These are phyloP conservation scores for Neofusicoccum sp. DNA, from an alignment of 2,329 filamentous ascomycete species.

Conservation along the genomic window DNA sequence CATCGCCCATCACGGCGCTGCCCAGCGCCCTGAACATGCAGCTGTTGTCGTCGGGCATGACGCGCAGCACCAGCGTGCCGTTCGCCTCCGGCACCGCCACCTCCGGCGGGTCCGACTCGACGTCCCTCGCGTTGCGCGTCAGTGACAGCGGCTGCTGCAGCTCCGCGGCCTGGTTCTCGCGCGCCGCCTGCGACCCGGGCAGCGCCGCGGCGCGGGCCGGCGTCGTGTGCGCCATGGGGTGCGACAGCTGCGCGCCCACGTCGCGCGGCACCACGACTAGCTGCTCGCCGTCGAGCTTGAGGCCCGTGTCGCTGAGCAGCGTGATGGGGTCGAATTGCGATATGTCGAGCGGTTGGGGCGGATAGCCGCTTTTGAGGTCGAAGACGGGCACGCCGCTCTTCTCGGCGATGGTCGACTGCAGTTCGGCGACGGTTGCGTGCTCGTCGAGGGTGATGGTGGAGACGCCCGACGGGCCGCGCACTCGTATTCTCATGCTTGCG, in stretches of 20 bases:
- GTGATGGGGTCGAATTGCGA: slow-evolving; percentile 51
- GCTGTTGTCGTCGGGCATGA: slow-evolving; percentile 96
- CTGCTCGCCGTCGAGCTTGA: slow-evolving; percentile 67
- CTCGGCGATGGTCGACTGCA: slow-evolving; percentile 60
- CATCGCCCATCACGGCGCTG: slow-evolving; percentile 66
- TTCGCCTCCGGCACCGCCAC: slow-evolving; percentile 56
- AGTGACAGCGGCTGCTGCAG: slow-evolving; percentile 37
- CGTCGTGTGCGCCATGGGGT: slow-evolving; percentile 26
- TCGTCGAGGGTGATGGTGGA: slow-evolving; percentile 69
- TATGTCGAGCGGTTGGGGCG: slow-evolving; percentile 67
- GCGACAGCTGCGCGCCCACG: slow-evolving; percentile 22
- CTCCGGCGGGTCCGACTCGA: slow-evolving; percentile 60
- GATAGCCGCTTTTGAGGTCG: slow-evolving; percentile 81
- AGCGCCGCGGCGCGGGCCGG: slow-evolving; percentile 25
- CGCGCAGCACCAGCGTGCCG: slow-evolving; percentile 68
- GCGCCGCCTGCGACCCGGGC: slow-evolving; percentile 20
- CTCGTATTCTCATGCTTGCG: slow-evolving; percentile 66
- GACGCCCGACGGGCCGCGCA: slow-evolving; percentile 71
- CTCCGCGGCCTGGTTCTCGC: slow-evolving; percentile 9
- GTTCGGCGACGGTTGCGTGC: slow-evolving; percentile 61
- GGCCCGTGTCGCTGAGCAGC: slow-evolving; percentile 54
- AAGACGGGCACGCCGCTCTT: slow-evolving; percentile 66
- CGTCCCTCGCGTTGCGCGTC: slow-evolving; percentile 42
- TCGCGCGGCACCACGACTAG: slow-evolving; percentile 60
- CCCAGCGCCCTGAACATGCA: slow-evolving; percentile 91